phyloP scores from a whole-genome alignment of 495 filamentous ascomycete species.

The Delitschia confertaspora region DNA sequence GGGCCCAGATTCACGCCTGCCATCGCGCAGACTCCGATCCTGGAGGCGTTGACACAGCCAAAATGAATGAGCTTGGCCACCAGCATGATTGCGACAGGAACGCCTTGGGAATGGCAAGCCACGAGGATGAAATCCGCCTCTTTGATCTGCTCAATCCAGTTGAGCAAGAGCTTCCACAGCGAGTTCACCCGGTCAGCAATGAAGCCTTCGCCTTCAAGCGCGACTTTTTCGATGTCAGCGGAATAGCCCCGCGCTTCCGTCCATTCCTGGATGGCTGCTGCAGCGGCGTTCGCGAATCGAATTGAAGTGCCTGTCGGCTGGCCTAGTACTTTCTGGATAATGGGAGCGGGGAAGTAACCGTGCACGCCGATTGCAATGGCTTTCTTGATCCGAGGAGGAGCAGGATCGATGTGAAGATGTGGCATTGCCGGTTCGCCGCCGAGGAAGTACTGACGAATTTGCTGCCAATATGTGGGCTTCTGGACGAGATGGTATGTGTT shows the following conservation, averaged over 20 bases:
- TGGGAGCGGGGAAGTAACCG: slow-evolving; percentile 80
- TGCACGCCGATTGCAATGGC: slow-evolving; percentile 91
- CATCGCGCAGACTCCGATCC: slow-evolving; percentile 82
- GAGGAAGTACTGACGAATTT: slow-evolving; percentile 29
- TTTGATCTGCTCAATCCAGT: slow-evolving; percentile 87
- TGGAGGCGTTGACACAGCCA: slow-evolving; percentile 59
- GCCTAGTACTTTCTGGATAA: slow-evolving; percentile 77
- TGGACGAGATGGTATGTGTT: slow-evolving; percentile 29
- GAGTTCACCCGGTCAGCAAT: slow-evolving; percentile 82
- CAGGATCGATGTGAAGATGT: slow-evolving; percentile 63
- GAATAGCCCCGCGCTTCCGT: slow-evolving; percentile 45
- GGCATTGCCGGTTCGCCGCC: slow-evolving; percentile 37
- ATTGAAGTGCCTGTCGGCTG: slow-evolving; percentile 94
- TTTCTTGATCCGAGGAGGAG: slow-evolving; percentile 62
- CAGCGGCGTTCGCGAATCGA: slow-evolving; percentile 82
- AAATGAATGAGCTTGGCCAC: slow-evolving; percentile 79
- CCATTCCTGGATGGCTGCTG: slow-evolving; percentile 75
- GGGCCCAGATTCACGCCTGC: slow-evolving; percentile 91
- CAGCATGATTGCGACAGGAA: slow-evolving; percentile 89
- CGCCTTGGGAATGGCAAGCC: slow-evolving; percentile 90
- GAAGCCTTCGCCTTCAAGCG: slow-evolving; percentile 95
- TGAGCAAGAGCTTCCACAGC: slow-evolving; percentile 87
- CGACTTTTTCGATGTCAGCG: slow-evolving; percentile 76
- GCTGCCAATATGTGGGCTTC: slow-evolving; percentile 30
- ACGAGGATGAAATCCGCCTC: slow-evolving; percentile 82